These are phyloP conservation scores for Irpex lacteus DNA, from an alignment of 1,284 basidiomycete species.

Conservation along the genomic window DNA sequence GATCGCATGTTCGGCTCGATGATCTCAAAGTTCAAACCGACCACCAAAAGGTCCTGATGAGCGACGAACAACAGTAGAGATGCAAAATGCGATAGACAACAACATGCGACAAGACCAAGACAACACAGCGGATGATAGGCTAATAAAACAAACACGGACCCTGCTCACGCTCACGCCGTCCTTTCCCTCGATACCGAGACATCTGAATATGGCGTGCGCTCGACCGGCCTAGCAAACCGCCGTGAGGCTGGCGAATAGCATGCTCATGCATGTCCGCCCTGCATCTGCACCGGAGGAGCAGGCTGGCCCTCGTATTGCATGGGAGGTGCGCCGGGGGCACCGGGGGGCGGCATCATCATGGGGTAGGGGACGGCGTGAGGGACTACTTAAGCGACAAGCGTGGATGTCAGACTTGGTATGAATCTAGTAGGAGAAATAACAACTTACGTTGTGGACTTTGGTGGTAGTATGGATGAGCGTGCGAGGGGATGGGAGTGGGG, in stretches of 20 bases:
- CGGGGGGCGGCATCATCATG: slow-evolving; percentile 84
- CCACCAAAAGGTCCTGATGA: background rate
- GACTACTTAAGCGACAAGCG: slow-evolving; percentile 43
- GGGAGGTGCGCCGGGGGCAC: slow-evolving; percentile 49
- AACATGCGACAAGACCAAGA: background rate
- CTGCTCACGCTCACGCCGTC: background rate
- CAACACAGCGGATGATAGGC: slow-evolving; percentile 2
- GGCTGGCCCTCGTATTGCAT: slow-evolving; percentile 71
- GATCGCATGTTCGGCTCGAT: no score
- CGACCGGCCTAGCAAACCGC: background rate
- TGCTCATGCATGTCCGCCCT: slow-evolving; percentile 56
- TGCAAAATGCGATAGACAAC: background rate
- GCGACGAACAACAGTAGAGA: background rate
- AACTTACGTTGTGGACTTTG: slow-evolving; percentile 80
- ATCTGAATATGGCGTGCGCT: slow-evolving; percentile 5
- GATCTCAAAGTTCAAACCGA: no score
- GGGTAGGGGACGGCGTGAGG: slow-evolving; percentile 80
- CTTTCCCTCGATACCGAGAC: slow-evolving; percentile 10
- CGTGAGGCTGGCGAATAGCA: slow-evolving; percentile 2
- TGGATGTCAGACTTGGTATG: slow-evolving; percentile 5
- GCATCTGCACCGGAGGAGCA: slow-evolving; percentile 71
- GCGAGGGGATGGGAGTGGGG: slow-evolving; percentile 78
- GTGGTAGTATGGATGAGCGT: slow-evolving; percentile 82
- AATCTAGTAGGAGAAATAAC: slow-evolving; percentile 24
- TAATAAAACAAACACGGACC: background rate